Evolutionary conservation across 2,329 filamentous ascomycete genomes (phyloP), one percentile per base, ranked within the genome.

Genomic region (Lecanicillium sp.): DNA sequence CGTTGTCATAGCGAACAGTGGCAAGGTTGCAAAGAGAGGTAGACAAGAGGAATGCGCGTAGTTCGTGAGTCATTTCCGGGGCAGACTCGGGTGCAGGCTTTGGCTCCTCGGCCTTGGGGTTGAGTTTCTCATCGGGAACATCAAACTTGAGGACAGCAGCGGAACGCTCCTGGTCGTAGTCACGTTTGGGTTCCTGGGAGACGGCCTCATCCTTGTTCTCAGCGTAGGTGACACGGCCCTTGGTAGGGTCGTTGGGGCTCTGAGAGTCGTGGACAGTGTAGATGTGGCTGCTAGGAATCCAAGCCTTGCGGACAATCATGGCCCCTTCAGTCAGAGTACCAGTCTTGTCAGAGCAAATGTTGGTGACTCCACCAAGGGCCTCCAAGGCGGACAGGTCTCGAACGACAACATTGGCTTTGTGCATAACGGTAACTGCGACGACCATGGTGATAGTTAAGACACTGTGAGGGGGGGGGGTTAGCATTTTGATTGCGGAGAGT

Each of bases 281-380:
- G 29, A 73, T 65, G 27, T 70, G 69, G 3, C 68, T 68, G 11
- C 62, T 64, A 0, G 79, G 79, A 29, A 84, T 69, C 74, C 78
- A 83, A 1, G 73, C 77, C 52, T 80, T 79, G 45, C 77, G 70
- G 13, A 80, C 75, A 45, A 84, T 77, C 81, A 84, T 84, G 49
- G 78, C 79, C 27, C 80, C 77, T 48, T 80, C 74, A 0, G 79
- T 82, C 12, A 82, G 61, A 1, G 81, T 86, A 12, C 81, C 81
- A 0, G 81, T 85, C 60, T 84, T 84, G 61, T 84, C 81, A 17
- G 79, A 84, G 58, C 81, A 85, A 50, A 85, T 82, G 52, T 83
- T 79, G 41, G 79, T 84, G 17, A 85, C 79, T 31, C 77, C 80
- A 11, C 81, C 81, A 2, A 86, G 69, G 11, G 80, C 79, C 50